Conservation (phyloP, 169 alveolate genomes). For the Plasmodium billcollinsi region DNA sequence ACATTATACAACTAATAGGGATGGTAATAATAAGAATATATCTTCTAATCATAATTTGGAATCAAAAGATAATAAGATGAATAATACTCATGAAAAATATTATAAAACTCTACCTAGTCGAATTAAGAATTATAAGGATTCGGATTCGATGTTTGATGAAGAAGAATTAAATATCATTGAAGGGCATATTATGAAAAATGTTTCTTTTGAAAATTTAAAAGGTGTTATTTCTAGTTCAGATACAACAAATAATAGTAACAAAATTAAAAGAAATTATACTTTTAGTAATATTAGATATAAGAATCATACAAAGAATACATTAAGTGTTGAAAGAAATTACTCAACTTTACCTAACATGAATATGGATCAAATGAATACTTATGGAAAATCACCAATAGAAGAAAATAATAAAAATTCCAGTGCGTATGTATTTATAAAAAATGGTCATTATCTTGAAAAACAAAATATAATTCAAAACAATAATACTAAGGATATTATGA, state of each 20-base stretch:
- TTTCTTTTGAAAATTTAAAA: constrained; percentile 24
- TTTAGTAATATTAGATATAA: not conserved
- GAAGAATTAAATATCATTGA: constrained; percentile 10
- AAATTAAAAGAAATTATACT: not conserved
- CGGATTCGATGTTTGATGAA: not conserved
- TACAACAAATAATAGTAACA: not conserved
- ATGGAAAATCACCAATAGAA: too few relatives aligned
- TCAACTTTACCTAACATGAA: too few relatives aligned
- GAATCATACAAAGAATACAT: too few relatives aligned
- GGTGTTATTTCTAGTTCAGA: constrained; percentile 5
- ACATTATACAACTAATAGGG: too few relatives aligned
- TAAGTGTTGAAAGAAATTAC: too few relatives aligned
- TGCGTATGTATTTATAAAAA: too few relatives aligned
- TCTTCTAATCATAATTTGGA: not conserved
- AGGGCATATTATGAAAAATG: constrained; percentile 5
- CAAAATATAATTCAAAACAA: not conserved
- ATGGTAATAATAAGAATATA: not conserved
- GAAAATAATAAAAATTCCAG: too few relatives aligned
- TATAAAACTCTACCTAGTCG: too few relatives aligned
- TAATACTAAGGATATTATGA: not conserved
- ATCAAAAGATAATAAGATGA: not conserved
- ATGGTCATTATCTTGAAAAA: too few relatives aligned
- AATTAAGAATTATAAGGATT: too few relatives aligned
- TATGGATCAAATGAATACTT: too few relatives aligned
- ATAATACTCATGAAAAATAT: too few relatives aligned